Percentiles rank a stretch among this genome's conserved stretches.
These are phyloP conservation scores for Backusella luteola DNA, from an alignment of 192 early-diverging fungal species.

Conservation along the genomic window DNA sequence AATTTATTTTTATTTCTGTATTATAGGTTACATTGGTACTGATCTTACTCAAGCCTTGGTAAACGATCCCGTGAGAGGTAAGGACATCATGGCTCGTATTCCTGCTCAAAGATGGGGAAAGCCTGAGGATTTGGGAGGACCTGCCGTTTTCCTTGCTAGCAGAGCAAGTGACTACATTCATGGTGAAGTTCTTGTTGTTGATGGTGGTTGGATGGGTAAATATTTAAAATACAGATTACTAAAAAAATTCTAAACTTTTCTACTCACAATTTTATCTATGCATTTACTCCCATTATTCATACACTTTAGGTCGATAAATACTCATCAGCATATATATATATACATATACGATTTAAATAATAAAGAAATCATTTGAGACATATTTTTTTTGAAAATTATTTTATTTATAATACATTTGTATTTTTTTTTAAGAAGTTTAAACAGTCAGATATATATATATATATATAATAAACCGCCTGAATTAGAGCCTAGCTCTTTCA, in stretches of 20 bases:
- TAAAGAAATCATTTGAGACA: not conserved
- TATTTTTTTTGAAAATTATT: not conserved
- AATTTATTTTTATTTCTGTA: too few species aligned
- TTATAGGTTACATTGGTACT: slow-evolving; percentile 22
- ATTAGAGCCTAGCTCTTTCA: slow-evolving; percentile 31
- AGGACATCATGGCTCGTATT: slow-evolving; percentile 16
- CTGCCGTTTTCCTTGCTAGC: slow-evolving; percentile 29
- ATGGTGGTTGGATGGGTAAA: slow-evolving; percentile 36
- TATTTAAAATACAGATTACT: slow-evolving; percentile 13
- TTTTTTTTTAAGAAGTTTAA: not conserved
- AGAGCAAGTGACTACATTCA: slow-evolving; percentile 30
- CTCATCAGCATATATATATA: not conserved
- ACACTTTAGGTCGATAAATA: not conserved
- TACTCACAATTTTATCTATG: not conserved
- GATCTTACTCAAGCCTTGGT: slow-evolving; percentile 19
- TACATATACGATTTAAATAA: not conserved
- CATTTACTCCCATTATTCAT: not conserved
- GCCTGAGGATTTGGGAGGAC: slow-evolving; percentile 30
- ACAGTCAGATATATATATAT: not conserved
- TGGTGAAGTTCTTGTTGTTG: slow-evolving; percentile 30
- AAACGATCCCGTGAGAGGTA: not conserved
- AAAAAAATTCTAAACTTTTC: slow-evolving; percentile 8
- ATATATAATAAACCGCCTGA: not conserved
- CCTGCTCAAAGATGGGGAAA: slow-evolving; percentile 25
- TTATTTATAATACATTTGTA: slow-evolving; percentile 2